Base-by-base conservation (phyloP, 495 filamentous ascomycete species). In the Daldinia decipiens region DNA sequence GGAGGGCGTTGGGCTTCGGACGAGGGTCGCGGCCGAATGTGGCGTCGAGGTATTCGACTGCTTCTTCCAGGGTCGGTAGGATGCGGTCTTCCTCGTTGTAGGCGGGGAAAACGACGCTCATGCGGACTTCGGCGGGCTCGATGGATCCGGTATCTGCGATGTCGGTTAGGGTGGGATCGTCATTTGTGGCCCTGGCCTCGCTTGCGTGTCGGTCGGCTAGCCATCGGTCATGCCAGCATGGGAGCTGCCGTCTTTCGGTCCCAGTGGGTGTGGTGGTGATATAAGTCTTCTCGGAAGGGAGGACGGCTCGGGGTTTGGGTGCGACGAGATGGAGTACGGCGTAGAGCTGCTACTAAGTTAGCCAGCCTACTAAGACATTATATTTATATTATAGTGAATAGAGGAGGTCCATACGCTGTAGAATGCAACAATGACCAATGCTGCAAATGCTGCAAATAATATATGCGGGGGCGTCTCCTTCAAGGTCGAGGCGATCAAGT, bases 81-180 rank as follows among this genome's bases (percentile, higher is more conserved):
- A 99, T 83, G 13, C 95, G 88, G 62, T 92, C 85, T 70, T 93
- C 88, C 71, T 99, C 95, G 78, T 99, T 98, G 84, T 93, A 99
- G 5, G 95, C 95, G 0, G 95, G 95, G 53, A 99, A 90, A 3
- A 99, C 93, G 3, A 98, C 88, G 59, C 91, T 95, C 83, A 99
- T 88, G 76, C 78, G 73, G 7, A 81, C 78, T 34, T 84, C 81
- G 51, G 80, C 78, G 4, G 80, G 81, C 72, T 83, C 81, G 43
- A 82, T 83, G 62, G 72, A 74, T 15, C 77, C 78, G 15, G 77
- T 68, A 38, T 82, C 70, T 50, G 82, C 76, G 15, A 82, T 67
- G 24, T 77, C 74, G 59, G 74, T 70, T 56, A 70, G 74, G 24
- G 68, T 65, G 17, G 61, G 80, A 68, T 72, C 75, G 62, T 72